Conservation (phyloP, 2,329 filamentous ascomycete genomes). For the Helotiales sp. region DNA sequence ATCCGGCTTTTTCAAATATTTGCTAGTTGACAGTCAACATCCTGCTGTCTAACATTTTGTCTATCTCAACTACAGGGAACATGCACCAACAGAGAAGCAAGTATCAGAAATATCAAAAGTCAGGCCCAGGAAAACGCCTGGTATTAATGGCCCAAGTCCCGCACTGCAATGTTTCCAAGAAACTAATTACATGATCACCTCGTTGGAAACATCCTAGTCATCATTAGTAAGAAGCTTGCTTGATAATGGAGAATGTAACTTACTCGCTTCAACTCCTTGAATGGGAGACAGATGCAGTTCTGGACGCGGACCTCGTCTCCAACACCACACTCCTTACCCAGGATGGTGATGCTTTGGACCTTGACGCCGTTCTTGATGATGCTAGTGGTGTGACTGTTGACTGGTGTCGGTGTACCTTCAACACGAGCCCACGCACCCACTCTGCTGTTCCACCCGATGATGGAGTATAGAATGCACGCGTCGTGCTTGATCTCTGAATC, state of each 20-base stretch:
- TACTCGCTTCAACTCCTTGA: conserved; percentile 97
- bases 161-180: not conserved
- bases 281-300: conserved; percentile 96
- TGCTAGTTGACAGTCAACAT: not conserved
- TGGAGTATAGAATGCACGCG: conserved; percentile 91
- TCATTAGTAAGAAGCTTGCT: conserved; percentile 40
- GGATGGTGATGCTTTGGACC: conserved; percentile 96
- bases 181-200: conserved; percentile 82
- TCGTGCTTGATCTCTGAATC: conserved; percentile 97
- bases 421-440: conserved; percentile 98
- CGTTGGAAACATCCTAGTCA: conserved; percentile 78
- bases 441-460: conserved; percentile 95
- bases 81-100: conserved; percentile 9
- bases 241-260: conserved; percentile 46
- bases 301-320: conserved; percentile 94
- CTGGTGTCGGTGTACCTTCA: conserved; percentile 89
- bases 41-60: conserved; percentile 4
- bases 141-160: conserved; percentile 1
- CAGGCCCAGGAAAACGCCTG: conserved; percentile 16
- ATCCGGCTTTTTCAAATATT: not conserved
- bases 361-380: conserved; percentile 98
- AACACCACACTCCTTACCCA: conserved; percentile 94
- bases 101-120: conserved; percentile 1
- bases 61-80: conserved; percentile 8
- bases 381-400: conserved; percentile 87